Conservation (phyloP, 345 rosid species). For the Cardamine occulta region DNA sequence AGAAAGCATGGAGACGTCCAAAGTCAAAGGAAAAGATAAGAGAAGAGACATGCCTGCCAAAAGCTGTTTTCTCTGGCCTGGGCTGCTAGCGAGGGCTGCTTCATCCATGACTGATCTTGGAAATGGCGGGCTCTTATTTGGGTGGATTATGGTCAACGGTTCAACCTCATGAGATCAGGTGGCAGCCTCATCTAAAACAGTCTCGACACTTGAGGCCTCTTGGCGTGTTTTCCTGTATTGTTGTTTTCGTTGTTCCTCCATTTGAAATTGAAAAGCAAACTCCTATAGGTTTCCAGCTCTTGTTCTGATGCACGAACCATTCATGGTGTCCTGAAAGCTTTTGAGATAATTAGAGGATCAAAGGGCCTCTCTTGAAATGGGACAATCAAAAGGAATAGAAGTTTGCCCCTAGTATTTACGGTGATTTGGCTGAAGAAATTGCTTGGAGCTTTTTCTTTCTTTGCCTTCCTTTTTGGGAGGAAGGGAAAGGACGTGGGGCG, state of each 20-base stretch:
- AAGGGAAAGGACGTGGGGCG: slow-evolving; percentile 23
- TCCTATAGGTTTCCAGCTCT: slow-evolving; percentile 60
- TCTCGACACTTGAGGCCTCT: slow-evolving; percentile 55
- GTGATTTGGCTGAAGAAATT: slow-evolving; percentile 26
- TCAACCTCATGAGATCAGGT: slow-evolving; percentile 30
- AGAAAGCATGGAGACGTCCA: not conserved
- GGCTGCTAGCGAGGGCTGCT: slow-evolving; percentile 34
- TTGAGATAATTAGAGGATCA: not conserved
- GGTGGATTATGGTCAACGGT: slow-evolving; percentile 30
- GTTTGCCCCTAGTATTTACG: no score
- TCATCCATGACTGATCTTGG: slow-evolving; percentile 32
- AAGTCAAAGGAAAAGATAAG: not conserved
- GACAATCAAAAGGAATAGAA: not conserved
- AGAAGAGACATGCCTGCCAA: slow-evolving; percentile 34
- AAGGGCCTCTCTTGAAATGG: slow-evolving; percentile 20
- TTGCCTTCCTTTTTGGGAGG: slow-evolving; percentile 12
- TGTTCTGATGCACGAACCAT: slow-evolving; percentile 64
- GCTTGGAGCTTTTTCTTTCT: slow-evolving; percentile 21
- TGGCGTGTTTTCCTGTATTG: slow-evolving; percentile 47
- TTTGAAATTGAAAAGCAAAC: slow-evolving; percentile 65
- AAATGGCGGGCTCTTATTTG: slow-evolving; percentile 32
- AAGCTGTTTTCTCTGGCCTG: slow-evolving; percentile 49
- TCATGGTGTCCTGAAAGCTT: not conserved
- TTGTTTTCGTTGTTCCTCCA: slow-evolving; percentile 52
- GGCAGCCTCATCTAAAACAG: slow-evolving; percentile 39